phyloP scores from a whole-genome alignment of 1,139 yeast species.

The Taiozyma sp. region DNA sequence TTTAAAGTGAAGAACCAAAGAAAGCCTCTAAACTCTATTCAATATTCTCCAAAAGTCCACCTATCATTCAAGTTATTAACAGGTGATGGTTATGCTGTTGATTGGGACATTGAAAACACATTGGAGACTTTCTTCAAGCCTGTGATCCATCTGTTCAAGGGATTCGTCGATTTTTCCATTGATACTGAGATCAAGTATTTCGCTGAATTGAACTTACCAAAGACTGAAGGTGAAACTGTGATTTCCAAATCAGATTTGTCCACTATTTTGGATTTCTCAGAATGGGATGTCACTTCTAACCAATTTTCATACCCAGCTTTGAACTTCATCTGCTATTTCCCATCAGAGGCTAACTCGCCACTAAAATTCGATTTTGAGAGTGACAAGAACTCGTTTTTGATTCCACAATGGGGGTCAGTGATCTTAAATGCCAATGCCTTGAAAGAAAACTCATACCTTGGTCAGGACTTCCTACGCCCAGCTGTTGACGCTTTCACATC shows the following conservation, averaged over 20 bases:
- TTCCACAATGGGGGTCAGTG: slow-evolving; percentile 92
- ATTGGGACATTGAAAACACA: slow-evolving; percentile 53
- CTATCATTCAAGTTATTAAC: slow-evolving; percentile 58
- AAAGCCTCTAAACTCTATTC: slow-evolving; percentile 31
- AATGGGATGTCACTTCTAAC: slow-evolving; percentile 33
- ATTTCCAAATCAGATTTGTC: slow-evolving; percentile 29
- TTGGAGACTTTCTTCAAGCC: slow-evolving; percentile 41
- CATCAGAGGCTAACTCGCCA: slow-evolving; percentile 45
- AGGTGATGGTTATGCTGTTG: slow-evolving; percentile 50
- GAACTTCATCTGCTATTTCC: slow-evolving; percentile 65
- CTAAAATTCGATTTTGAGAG: slow-evolving; percentile 10
- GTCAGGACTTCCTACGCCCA: slow-evolving; percentile 47
- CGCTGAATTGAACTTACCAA: slow-evolving; percentile 33
- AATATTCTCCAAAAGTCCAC: slow-evolving; percentile 62
- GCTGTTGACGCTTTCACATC: slow-evolving; percentile 67
- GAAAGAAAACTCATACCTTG: slow-evolving; percentile 29
- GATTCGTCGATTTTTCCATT: slow-evolving; percentile 65
- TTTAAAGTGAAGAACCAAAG: slow-evolving; percentile 18
- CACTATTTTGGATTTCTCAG: slow-evolving; percentile 33
- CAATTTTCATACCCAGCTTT: slow-evolving; percentile 50
- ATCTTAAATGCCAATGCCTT: slow-evolving; percentile 42
- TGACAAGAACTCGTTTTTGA: slow-evolving; percentile 42
- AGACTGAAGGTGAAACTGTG: slow-evolving; percentile 39
- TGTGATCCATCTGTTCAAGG: slow-evolving; percentile 39
- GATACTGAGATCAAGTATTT: slow-evolving; percentile 80